Percentiles rank a stretch among this genome's conserved stretches.
phyloP scores from a whole-genome alignment of 352 stramenopile species.

The Albugo candida region DNA sequence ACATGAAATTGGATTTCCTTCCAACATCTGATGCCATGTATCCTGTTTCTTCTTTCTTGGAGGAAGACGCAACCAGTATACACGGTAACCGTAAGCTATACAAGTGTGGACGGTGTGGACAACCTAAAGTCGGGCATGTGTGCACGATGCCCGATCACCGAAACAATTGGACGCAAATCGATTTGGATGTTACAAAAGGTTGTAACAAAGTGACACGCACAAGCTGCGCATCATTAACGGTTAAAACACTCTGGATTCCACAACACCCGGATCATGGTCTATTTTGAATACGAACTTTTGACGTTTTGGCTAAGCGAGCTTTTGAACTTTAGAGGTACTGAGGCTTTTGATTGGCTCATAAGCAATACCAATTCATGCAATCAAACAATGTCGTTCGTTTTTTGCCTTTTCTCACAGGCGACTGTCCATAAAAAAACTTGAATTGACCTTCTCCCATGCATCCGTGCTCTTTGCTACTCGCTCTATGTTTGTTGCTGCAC shows the following conservation, averaged over 20 bases:
- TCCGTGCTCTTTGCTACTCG: no score
- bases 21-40: conserved; percentile 10
- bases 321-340: no score
- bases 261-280: conserved; percentile 37
- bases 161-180: conserved; percentile 72
- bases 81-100: conserved; percentile 58
- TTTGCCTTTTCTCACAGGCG: no score
- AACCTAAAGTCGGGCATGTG: conserved; percentile 72
- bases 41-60: conserved; percentile 4
- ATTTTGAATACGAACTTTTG: neutral
- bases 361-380: no score
- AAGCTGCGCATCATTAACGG: conserved; percentile 50
- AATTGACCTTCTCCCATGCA: no score
- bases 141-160: conserved; percentile 71
- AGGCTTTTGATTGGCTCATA: no score
- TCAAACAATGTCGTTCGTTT: no score
- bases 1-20: conserved; percentile 58
- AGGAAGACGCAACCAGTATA: conserved; percentile 4
- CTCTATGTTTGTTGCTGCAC: no score
- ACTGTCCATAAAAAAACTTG: no score
- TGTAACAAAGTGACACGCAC: conserved; percentile 37
- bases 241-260: conserved; percentile 40
- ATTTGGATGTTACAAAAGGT: conserved; percentile 57
- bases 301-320: neutral
- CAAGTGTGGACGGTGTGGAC: conserved; percentile 70